phyloP scores from a whole-genome alignment of 2,329 filamentous ascomycete genomes.

The Blastomyces gilchristii region DNA sequence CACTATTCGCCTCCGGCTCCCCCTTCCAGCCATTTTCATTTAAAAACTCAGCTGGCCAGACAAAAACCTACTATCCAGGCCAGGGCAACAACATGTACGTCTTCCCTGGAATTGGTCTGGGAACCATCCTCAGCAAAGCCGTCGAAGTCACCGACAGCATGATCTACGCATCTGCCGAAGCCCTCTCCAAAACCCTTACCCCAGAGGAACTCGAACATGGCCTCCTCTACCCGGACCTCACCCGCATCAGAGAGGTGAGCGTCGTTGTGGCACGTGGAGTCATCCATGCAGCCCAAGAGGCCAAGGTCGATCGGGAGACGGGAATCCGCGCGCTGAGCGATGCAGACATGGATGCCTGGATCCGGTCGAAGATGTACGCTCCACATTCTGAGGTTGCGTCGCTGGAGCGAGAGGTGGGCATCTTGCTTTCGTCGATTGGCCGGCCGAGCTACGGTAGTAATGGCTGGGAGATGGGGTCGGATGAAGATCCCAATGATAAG shows the following conservation, averaged over 20 bases:
- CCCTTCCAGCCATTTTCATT: constrained; percentile 69
- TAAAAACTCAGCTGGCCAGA: constrained; percentile 49
- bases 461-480: constrained; percentile 1
- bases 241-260: constrained; percentile 83
- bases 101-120: constrained; percentile 91
- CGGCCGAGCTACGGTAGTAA: constrained; percentile 12
- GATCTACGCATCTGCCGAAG: constrained; percentile 87
- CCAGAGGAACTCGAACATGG: constrained; percentile 71
- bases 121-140: constrained; percentile 82
- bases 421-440: constrained; percentile 29
- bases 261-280: constrained; percentile 80
- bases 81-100: constrained; percentile 81
- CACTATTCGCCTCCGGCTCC: constrained; percentile 88
- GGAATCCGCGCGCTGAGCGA: constrained; percentile 36
- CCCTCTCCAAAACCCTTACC: constrained; percentile 67
- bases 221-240: constrained; percentile 82
- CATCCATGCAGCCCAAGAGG: constrained; percentile 79
- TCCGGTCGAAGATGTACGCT: constrained; percentile 42
- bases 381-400: constrained; percentile 39
- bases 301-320: constrained; percentile 53
- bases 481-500: constrained; percentile 12
- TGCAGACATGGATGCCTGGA: constrained; percentile 37
- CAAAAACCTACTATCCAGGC: constrained; percentile 62
- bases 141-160: constrained; percentile 83
- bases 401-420: constrained; percentile 39